Evolutionary conservation across 1,139 yeast genomes (phyloP).

Genomic region (Geotrichum phurueaensis): DNA sequence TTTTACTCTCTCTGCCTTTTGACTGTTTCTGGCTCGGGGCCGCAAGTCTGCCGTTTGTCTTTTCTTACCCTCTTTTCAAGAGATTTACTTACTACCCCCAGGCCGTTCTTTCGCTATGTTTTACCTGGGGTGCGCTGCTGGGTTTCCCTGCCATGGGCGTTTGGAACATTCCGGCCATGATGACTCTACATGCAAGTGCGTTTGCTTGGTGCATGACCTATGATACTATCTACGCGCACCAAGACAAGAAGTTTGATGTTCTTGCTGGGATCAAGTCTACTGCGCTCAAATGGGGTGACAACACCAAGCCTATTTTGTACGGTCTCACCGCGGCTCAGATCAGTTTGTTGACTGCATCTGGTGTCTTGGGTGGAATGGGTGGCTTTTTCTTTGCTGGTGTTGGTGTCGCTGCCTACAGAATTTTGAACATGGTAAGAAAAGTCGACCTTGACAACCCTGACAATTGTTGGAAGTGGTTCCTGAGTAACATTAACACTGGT

Average conservation of each 20-base stretch:
- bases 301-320: conserved; percentile 62
- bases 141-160: conserved; percentile 97
- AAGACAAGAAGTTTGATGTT: conserved; percentile 82
- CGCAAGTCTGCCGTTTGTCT: conserved; percentile 69
- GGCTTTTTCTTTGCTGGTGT: conserved; percentile 70
- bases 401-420: conserved; percentile 60
- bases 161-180: conserved; percentile 62
- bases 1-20: conserved; percentile 65
- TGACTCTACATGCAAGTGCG: conserved; percentile 69
- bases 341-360: conserved; percentile 60
- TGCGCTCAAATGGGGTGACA: conserved; percentile 86
- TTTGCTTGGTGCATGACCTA: conserved; percentile 93
- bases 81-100: conserved; percentile 95
- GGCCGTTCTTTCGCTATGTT: conserved; percentile 69
- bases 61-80: conserved; percentile 87
- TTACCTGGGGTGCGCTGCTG: conserved; percentile 89
- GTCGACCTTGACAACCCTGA: conserved; percentile 76
- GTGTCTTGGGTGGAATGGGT: conserved; percentile 76
- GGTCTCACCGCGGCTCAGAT: conserved; percentile 64
- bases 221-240: conserved; percentile 96
- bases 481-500: conserved; percentile 75
- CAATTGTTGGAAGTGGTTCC: conserved; percentile 78
- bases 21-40: conserved; percentile 84
- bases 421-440: conserved; percentile 56
- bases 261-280: conserved; percentile 91